A percentile compares a stretch with the other conserved stretches of the same genome.
These are phyloP conservation scores for Thuidium tamariscinum DNA, from an alignment of 225 moss, liverwort and hornwort genomes.

Conservation along the genomic window DNA sequence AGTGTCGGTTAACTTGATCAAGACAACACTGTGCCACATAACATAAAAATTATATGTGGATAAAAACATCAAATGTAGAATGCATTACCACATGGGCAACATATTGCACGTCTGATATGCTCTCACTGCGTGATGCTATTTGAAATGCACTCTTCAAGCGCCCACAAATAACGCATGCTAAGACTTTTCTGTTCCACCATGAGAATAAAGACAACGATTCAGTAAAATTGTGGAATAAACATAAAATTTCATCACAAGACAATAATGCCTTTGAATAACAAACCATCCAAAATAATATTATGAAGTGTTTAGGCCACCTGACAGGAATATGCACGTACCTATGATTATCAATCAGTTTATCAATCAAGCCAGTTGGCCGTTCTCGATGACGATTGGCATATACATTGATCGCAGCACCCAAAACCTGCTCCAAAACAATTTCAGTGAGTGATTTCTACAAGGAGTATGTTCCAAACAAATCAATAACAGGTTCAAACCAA, in stretches of 20 bases:
- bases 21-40: background rate
- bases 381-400: constrained; percentile 81
- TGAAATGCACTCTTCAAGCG: constrained; percentile 92
- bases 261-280: background rate
- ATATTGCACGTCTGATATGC: constrained; percentile 84
- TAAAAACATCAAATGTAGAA: background rate
- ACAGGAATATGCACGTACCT: constrained; percentile 26
- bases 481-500: background rate
- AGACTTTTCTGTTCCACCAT: constrained; percentile 68
- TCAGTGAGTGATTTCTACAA: background rate
- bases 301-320: background rate
- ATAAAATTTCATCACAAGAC: background rate
- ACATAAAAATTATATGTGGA: background rate
- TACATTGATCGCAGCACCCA: constrained; percentile 95
- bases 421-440: constrained; percentile 41
- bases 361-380: constrained; percentile 86
- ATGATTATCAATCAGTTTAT: constrained; percentile 77
- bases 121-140: constrained; percentile 74
- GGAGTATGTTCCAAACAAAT: background rate
- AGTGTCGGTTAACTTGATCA: background rate
- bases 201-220: background rate
- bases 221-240: background rate
- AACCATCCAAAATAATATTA: background rate
- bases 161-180: constrained; percentile 90
- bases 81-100: constrained; percentile 77